Conservation (phyloP, 2,329 filamentous ascomycete species). For the Aspergillus piperis region DNA sequence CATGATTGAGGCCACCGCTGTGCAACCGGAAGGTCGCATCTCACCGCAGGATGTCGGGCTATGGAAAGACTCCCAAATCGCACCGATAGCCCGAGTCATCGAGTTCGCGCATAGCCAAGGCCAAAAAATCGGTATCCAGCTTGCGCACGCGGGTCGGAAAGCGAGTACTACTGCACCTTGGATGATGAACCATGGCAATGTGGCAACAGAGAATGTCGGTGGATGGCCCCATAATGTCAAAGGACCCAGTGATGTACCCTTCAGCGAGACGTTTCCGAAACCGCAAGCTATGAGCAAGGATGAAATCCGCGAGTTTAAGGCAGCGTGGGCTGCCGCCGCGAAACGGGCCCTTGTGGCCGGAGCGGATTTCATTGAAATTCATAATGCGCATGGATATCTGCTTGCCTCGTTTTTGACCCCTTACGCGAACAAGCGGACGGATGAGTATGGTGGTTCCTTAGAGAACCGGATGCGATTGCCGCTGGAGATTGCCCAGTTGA, state of each 20-base stretch:
- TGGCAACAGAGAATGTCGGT: conserved; percentile 53
- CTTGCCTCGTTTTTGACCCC: conserved; percentile 71
- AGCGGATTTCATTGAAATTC: conserved; percentile 77
- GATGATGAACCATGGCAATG: conserved; percentile 30
- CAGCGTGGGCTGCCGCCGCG: conserved; percentile 61
- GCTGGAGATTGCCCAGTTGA: conserved; percentile 66
- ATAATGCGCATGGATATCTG: conserved; percentile 78
- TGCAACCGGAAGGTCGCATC: conserved; percentile 76
- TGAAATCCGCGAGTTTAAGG: conserved; percentile 68
- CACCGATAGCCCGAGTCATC: conserved; percentile 64
- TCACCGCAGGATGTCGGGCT: conserved; percentile 64
- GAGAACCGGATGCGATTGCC: conserved; percentile 68
- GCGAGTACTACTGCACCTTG: conserved; percentile 59
- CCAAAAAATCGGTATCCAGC: conserved; percentile 75
- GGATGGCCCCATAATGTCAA: conserved; percentile 58
- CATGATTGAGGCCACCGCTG: conserved; percentile 76
- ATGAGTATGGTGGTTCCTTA: conserved; percentile 54
- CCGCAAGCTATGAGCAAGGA: conserved; percentile 68
- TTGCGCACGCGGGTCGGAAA: conserved; percentile 75
- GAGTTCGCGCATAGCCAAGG: conserved; percentile 80
- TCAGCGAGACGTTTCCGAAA: conserved; percentile 59
- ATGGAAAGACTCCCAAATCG: conserved; percentile 83
- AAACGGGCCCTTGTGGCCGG: conserved; percentile 67
- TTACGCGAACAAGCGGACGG: conserved; percentile 65
- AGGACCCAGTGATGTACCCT: conserved; percentile 63